Base-by-base conservation (phyloP, 2,329 filamentous ascomycete genomes). In the Fusarium cyanostomum region DNA sequence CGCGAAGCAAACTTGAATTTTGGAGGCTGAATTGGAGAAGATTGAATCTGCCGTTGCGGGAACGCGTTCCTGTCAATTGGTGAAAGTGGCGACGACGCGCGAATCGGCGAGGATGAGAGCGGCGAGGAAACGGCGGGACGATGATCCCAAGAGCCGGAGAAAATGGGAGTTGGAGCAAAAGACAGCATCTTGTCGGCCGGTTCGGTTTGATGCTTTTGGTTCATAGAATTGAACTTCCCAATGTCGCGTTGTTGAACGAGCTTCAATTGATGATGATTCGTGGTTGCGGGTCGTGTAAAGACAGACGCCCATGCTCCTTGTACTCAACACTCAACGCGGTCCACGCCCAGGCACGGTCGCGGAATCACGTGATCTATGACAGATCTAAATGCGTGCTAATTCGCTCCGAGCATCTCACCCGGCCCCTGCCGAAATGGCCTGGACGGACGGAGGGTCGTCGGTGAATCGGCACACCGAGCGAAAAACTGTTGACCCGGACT, bases 81-180 rank as follows among this genome's bases (percentile, higher is more conserved):
- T 2, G 80, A 81, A 8, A 82, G 74, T 10, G 78, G 76, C 10
- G 83, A 81, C 6, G 81, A 79, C n/a, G 81, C 79, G 66, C 84
- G 83, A 49, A 86, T 73, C 11, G 85, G 85, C 3, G 85, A 86
- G 3, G 85, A 88, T 3, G 86, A 86, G 21, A 66, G 59, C 15
- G 63, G 63, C 48, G 63, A 5, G 87, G 82, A 7, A 84, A 81
- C 75, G 31, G 74, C 60, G 2, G 85, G 85, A 13, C 79, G 79
- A 72, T 81, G 73, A 44, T 79, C 75, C 73, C 80, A 81, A 28
- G 75, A 71, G 53, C 76, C 73, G 46, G 78, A 76, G 69, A 82
- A 80, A 44, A 79, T 75, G 15, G 81, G 78, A n/a, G 78, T 68
- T 31, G 77, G 71, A 8, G 78, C 72, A 57, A 80, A 72, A n/a